phyloP scores from a whole-genome alignment of 495 filamentous ascomycete species.

The Tuber calosporum region DNA sequence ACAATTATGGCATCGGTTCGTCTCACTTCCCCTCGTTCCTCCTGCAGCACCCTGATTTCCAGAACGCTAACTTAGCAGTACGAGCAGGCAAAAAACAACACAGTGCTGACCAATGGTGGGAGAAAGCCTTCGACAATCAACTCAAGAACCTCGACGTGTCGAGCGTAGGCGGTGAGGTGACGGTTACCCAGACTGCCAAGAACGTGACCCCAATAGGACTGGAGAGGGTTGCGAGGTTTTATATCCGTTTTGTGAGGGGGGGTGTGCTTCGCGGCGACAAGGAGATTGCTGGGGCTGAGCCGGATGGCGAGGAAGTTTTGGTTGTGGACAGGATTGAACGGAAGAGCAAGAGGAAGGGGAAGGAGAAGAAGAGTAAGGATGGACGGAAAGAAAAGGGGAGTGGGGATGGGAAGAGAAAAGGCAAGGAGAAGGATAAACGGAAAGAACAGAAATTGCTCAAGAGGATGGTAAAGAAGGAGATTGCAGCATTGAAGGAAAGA shows the following conservation, averaged over 20 bases:
- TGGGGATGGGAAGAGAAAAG: slow-evolving; percentile 16
- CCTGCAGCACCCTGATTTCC: background rate
- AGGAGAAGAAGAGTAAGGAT: slow-evolving; percentile 26
- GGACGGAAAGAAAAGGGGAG: slow-evolving; percentile 12
- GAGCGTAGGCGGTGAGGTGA: slow-evolving; percentile 26
- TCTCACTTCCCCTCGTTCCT: background rate
- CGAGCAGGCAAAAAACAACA: slow-evolving; percentile 37
- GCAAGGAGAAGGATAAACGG: slow-evolving; percentile 16
- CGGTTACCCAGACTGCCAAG: slow-evolving; percentile 34
- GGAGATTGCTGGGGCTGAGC: slow-evolving; percentile 20
- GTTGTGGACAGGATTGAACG: slow-evolving; percentile 21
- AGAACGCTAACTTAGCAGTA: slow-evolving; percentile 7
- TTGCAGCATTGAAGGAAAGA: slow-evolving; percentile 18
- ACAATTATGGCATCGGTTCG: slow-evolving; percentile 35
- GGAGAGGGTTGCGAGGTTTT: slow-evolving; percentile 30
- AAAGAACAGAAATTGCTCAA: slow-evolving; percentile 26
- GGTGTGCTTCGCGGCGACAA: slow-evolving; percentile 31
- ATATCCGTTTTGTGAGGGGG: slow-evolving; percentile 37
- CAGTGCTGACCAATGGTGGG: slow-evolving; percentile 40
- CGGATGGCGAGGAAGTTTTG: slow-evolving; percentile 16
- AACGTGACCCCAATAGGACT: slow-evolving; percentile 31
- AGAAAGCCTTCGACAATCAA: slow-evolving; percentile 39
- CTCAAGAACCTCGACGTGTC: slow-evolving; percentile 40
- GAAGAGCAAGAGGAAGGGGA: slow-evolving; percentile 14
- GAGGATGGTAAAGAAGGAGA: slow-evolving; percentile 30